These are phyloP conservation scores for Cryptococcus floricola DNA, from an alignment of 1,284 basidiomycete species.

Conservation along the genomic window DNA sequence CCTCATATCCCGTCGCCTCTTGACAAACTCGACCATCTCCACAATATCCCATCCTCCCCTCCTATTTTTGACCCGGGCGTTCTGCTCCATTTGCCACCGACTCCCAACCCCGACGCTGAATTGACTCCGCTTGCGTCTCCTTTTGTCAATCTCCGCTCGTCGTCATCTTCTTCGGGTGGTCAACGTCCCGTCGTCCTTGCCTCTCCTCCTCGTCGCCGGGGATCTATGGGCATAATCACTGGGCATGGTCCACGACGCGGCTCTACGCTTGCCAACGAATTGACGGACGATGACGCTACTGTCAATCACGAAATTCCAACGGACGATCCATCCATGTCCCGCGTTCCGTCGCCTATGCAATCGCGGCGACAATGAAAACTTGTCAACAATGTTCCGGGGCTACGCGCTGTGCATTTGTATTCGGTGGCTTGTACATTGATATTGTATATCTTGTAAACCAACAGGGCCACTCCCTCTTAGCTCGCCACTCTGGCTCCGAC, in stretches of 20 bases:
- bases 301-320: neutral
- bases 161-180: slow-evolving; percentile 6
- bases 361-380: slow-evolving; percentile 1
- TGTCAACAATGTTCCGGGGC: neutral
- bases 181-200: slow-evolving; percentile 3
- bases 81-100: slow-evolving; percentile 19
- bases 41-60: slow-evolving; percentile 29
- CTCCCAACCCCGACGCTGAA: slow-evolving; percentile 6
- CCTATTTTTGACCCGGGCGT: slow-evolving; percentile 27
- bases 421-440: neutral
- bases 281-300: neutral
- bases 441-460: neutral
- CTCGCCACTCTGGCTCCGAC: slow-evolving; percentile 77
- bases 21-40: slow-evolving; percentile 23
- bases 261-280: slow-evolving; percentile 11
- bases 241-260: slow-evolving; percentile 13
- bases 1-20: slow-evolving; percentile 19
- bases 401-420: neutral
- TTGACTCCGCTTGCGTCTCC: slow-evolving; percentile 28
- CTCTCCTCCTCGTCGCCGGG: slow-evolving; percentile 6
- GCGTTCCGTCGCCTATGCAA: slow-evolving; percentile 9
- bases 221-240: neutral
- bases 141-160: slow-evolving; percentile 25
- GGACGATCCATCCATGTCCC: neutral
- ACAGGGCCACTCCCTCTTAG: slow-evolving; percentile 86